These are phyloP conservation scores for Paramecium octaurelia DNA, from an alignment of 73 alveolate species.

Conservation along the genomic window DNA sequence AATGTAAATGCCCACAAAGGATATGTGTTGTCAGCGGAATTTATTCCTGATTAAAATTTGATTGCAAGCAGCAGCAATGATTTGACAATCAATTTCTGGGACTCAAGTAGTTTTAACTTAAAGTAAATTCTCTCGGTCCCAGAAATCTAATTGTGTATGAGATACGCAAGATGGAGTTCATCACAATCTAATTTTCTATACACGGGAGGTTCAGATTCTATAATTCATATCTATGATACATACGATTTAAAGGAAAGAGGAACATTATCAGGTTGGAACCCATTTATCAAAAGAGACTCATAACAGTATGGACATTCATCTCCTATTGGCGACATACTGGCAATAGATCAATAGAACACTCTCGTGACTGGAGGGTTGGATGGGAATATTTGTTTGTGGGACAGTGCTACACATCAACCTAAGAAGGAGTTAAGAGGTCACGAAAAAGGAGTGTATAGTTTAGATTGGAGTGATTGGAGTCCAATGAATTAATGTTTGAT, in stretches of 20 bases:
- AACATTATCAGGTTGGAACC: conserved; percentile 85
- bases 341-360: conserved; percentile 74
- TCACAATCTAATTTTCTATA: conserved; percentile 63
- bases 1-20: conserved; percentile 90
- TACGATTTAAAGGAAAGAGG: conserved; percentile 79
- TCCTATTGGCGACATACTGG: conserved; percentile 83
- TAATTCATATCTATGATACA: conserved; percentile 89
- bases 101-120: conserved; percentile 83
- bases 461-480: conserved; percentile 86
- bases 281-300: conserved; percentile 65
- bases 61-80: conserved; percentile 96
- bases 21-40: conserved; percentile 94
- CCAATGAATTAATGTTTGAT: conserved; percentile 70
- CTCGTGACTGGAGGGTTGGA: conserved; percentile 86
- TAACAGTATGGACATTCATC: conserved; percentile 84
- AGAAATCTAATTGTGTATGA: conserved; percentile 54
- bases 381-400: conserved; percentile 87
- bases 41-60: conserved; percentile 77
- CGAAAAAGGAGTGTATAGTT: conserved; percentile 79
- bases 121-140: conserved; percentile 72
- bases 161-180: conserved; percentile 61
- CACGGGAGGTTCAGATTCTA: conserved; percentile 93
- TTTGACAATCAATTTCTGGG: conserved; percentile 96
- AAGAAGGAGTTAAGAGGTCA: conserved; percentile 77
- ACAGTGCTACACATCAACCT: conserved; percentile 74